phyloP scores from a whole-genome alignment of 1,284 basidiomycete genomes.

The Rhodotorula sp. region DNA sequence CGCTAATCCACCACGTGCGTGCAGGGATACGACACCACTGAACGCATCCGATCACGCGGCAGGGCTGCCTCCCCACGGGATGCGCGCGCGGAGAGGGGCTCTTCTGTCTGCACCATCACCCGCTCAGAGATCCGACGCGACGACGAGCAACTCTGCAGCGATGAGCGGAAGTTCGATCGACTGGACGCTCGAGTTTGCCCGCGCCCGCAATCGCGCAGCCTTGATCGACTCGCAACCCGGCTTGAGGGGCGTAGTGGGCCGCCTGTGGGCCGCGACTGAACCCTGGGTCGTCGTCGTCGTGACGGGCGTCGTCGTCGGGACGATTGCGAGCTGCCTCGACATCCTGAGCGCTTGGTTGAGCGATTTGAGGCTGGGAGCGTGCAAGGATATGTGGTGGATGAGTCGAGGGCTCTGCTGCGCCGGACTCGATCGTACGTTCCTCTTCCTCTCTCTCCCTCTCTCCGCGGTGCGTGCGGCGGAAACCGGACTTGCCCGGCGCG shows the following conservation, averaged over 20 bases:
- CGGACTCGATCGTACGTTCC: constrained; percentile 64
- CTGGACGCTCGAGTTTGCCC: constrained; percentile 67
- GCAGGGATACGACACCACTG: no score
- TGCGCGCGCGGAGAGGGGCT: no score
- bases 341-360: constrained; percentile 71
- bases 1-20: no score
- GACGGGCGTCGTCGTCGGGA: constrained; percentile 54
- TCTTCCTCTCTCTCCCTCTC: no score
- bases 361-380: constrained; percentile 67
- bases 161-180: constrained; percentile 50
- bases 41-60: no score
- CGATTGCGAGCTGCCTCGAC: constrained; percentile 69
- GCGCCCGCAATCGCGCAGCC: constrained; percentile 53
- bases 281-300: constrained; percentile 67
- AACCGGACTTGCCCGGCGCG: no score
- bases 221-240: constrained; percentile 6
- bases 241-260: constrained; percentile 49
- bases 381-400: constrained; percentile 68
- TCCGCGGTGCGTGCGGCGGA: no score
- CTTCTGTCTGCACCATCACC: no score
- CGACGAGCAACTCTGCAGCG: no score
- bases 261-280: constrained; percentile 60
- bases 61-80: no score
- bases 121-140: no score
- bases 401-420: constrained; percentile 70